Percentiles rank a stretch among this genome's conserved stretches.
phyloP scores from a whole-genome alignment of 768 basidiomycete genomes.

The Mrakia blollopis region DNA sequence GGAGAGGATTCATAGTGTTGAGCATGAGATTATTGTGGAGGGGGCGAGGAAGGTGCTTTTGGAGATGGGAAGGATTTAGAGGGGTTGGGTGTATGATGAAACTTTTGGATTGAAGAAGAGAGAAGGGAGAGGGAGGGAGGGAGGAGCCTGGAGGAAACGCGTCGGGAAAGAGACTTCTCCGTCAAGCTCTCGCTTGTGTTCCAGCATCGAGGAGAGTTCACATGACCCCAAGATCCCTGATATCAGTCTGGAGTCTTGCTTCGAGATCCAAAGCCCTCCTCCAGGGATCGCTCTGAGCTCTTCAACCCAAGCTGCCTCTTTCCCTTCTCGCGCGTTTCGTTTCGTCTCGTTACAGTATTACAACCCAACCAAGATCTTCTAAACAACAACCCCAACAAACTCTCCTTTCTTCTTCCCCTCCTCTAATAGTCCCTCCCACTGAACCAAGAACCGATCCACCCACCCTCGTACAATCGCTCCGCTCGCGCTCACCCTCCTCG shows the following conservation, averaged over 20 bases:
- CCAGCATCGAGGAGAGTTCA: no score
- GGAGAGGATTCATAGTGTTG: conserved; percentile 67
- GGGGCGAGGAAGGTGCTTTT: conserved; percentile 69
- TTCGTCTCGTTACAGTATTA: background rate
- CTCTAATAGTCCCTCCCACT: conserved; percentile 17
- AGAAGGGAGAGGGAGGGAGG: background rate
- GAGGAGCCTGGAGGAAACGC: no score
- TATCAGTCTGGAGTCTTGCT: no score
- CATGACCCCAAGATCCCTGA: no score
- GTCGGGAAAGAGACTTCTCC: no score
- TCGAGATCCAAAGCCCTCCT: no score
- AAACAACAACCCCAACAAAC: conserved; percentile 21
- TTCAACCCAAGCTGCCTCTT: no score
- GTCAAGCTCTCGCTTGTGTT: background rate
- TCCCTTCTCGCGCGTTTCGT: background rate
- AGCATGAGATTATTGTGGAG: conserved; percentile 88
- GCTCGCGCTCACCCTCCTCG: background rate
- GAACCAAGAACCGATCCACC: conserved; percentile 29
- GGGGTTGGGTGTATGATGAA: background rate
- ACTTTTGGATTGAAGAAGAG: background rate
- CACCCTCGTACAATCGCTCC: conserved; percentile 12
- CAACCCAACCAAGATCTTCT: no score
- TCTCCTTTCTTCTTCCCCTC: conserved; percentile 4
- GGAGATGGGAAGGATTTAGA: conserved; percentile 16
- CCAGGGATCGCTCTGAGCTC: no score